Evolutionary conservation across 371 early-diverging fungal genomes (phyloP).

Genomic region (Choanephora cucurbitarum): DNA sequence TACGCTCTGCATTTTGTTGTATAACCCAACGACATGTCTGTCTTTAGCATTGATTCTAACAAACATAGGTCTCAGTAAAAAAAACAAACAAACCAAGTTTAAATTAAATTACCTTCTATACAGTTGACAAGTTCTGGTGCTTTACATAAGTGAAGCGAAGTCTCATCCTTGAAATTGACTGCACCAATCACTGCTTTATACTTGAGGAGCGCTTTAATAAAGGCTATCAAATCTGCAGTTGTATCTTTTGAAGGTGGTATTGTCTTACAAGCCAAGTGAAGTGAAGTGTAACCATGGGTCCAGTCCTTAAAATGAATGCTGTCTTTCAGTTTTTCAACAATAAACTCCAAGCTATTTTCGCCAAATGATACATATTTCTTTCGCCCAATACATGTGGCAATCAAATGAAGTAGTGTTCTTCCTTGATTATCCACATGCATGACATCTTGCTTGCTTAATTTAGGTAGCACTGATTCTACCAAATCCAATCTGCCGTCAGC

Average conservation of each 20-base stretch:
- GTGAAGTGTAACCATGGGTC: constrained; percentile 41
- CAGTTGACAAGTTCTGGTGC: constrained; percentile 28
- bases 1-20: background rate
- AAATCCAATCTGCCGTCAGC: constrained; percentile 37
- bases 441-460: background rate
- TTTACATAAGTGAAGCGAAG: constrained; percentile 40
- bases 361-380: constrained; percentile 10
- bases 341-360: constrained; percentile 8
- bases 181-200: constrained; percentile 11
- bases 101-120: constrained; percentile 39
- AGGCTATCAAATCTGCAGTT: background rate
- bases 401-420: constrained; percentile 24
- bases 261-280: constrained; percentile 24
- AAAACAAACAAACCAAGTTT: background rate
- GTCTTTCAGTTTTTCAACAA: constrained; percentile 10
- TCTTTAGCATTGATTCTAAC: constrained; percentile 6
- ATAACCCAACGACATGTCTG: background rate
- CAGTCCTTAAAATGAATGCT: constrained; percentile 28
- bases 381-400: constrained; percentile 9
- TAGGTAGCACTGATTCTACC: constrained; percentile 29
- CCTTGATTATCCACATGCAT: constrained; percentile 23
- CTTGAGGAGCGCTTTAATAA: constrained; percentile 11
- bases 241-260: constrained; percentile 1
- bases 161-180: constrained; percentile 29
- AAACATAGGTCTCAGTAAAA: background rate